Percentiles rank a stretch among this genome's conserved stretches.
These are phyloP conservation scores for Misopates orontium DNA, from an alignment of 257 asterid genomes.

Conservation along the genomic window DNA sequence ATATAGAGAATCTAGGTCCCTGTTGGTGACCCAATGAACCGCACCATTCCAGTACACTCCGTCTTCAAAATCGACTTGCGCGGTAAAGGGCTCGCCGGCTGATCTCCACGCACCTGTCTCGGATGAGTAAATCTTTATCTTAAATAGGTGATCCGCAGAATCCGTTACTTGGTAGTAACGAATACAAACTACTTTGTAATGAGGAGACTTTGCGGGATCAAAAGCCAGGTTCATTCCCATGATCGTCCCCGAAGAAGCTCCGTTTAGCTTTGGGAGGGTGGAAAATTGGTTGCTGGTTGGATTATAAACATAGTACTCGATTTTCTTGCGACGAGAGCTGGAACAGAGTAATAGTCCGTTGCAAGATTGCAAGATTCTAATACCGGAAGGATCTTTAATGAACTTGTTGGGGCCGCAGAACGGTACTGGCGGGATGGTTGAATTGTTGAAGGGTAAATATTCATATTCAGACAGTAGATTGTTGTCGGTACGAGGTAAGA, in stretches of 20 bases:
- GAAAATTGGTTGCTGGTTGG: not conserved
- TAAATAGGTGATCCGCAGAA: too few species aligned
- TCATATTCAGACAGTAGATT: not conserved
- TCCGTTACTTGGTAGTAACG: too few species aligned
- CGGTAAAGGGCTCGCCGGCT: conserved; percentile 7
- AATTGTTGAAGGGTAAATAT: not conserved
- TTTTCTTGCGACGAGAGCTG: not conserved
- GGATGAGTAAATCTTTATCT: conserved; percentile 30
- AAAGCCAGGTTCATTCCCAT: conserved; percentile 29
- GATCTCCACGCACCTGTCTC: conserved; percentile 30
- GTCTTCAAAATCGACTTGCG: not conserved
- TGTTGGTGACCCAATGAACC: conserved; percentile 9
- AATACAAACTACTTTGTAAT: conserved; percentile 33
- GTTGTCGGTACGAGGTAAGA: not conserved
- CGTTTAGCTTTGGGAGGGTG: not conserved
- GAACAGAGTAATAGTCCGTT: conserved; percentile 29
- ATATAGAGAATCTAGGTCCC: not conserved
- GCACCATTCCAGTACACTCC: conserved; percentile 29
- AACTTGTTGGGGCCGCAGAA: not conserved
- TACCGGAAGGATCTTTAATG: not conserved
- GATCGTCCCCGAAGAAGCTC: too few species aligned
- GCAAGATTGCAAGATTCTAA: conserved; percentile 32
- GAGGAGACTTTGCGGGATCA: conserved; percentile 36
- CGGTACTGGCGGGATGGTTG: not conserved
- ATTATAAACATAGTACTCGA: conserved; percentile 23